phyloP scores from a whole-genome alignment of 768 basidiomycete species.

The Psilocybe azurescens region DNA sequence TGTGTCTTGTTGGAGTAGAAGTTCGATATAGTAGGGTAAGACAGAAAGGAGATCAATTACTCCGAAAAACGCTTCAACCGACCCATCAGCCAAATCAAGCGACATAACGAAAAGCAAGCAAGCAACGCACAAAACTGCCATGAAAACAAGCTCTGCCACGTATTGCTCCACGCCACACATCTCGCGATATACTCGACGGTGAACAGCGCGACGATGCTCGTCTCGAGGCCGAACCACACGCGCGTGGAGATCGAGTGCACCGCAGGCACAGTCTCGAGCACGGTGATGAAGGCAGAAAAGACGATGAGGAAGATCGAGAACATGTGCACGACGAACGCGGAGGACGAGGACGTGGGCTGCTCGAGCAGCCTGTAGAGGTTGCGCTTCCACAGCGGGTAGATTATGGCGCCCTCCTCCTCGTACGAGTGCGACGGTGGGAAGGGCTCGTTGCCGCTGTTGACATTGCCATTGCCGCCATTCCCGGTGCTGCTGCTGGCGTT shows the following conservation, averaged over 20 bases:
- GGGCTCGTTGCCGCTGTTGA: constrained; percentile 42
- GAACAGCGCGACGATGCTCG: constrained; percentile 82
- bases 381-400: constrained; percentile 64
- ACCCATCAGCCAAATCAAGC: constrained; percentile 8
- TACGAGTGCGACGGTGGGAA: constrained; percentile 42
- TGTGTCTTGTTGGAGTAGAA: constrained; percentile 84
- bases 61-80: constrained; percentile 70
- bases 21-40: constrained; percentile 88
- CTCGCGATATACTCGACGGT: constrained; percentile 84
- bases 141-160: constrained; percentile 61
- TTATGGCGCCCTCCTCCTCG: constrained; percentile 39
- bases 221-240: constrained; percentile 89
- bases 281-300: constrained; percentile 74
- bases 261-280: constrained; percentile 80
- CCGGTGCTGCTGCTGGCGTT: no score
- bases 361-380: constrained; percentile 76
- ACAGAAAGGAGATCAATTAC: constrained; percentile 88
- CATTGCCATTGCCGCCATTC: constrained; percentile 24
- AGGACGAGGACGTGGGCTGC: constrained; percentile 73
- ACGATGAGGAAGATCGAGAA: constrained; percentile 74
- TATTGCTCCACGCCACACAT: constrained; percentile 75
- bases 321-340: constrained; percentile 80
- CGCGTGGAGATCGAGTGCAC: constrained; percentile 72
- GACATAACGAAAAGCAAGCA: background rate
- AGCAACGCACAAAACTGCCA: constrained; percentile 69